phyloP scores from a whole-genome alignment of 1,139 yeast genomes.

The Saccharomyces hybrid region DNA sequence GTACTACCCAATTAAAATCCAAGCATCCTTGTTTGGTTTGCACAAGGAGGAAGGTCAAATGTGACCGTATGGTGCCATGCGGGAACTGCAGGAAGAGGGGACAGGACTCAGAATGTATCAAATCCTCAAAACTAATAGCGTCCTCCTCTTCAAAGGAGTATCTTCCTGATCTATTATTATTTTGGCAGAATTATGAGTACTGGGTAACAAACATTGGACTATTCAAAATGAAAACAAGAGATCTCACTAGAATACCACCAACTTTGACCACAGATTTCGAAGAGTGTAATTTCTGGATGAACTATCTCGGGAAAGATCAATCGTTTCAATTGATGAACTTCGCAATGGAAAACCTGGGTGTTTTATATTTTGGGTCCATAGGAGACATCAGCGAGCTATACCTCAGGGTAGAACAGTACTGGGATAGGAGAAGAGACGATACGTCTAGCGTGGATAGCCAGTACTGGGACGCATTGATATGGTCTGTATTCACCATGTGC shows the following conservation, averaged over 20 bases:
- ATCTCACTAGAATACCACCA: background rate
- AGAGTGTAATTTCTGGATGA: slow-evolving; percentile 12
- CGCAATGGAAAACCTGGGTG: slow-evolving; percentile 28
- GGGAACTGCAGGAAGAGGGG: slow-evolving; percentile 28
- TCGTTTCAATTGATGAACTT: slow-evolving; percentile 25
- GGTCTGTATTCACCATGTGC: slow-evolving; percentile 27
- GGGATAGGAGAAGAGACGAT: slow-evolving; percentile 15
- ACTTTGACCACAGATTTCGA: slow-evolving; percentile 6
- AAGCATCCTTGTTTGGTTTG: slow-evolving; percentile 25
- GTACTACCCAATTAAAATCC: slow-evolving; percentile 7
- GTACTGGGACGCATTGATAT: slow-evolving; percentile 23
- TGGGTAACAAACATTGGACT: slow-evolving; percentile 26
- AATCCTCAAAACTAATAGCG: slow-evolving; percentile 6
- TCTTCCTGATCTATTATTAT: slow-evolving; percentile 12
- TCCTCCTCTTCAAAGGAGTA: slow-evolving; percentile 3
- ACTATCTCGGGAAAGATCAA: slow-evolving; percentile 13
- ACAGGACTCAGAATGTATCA: slow-evolving; percentile 22
- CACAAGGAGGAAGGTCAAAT: slow-evolving; percentile 26
- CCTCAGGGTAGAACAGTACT: slow-evolving; percentile 20
- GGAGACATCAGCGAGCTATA: slow-evolving; percentile 28
- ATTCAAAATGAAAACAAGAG: slow-evolving; percentile 12
- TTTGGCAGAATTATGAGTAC: slow-evolving; percentile 29
- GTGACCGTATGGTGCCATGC: slow-evolving; percentile 31
- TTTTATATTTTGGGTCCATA: slow-evolving; percentile 27
- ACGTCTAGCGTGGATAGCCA: slow-evolving; percentile 14